Conservation (phyloP, 225 moss, liverwort and hornwort genomes). For the Physcomitrium patens region DNA sequence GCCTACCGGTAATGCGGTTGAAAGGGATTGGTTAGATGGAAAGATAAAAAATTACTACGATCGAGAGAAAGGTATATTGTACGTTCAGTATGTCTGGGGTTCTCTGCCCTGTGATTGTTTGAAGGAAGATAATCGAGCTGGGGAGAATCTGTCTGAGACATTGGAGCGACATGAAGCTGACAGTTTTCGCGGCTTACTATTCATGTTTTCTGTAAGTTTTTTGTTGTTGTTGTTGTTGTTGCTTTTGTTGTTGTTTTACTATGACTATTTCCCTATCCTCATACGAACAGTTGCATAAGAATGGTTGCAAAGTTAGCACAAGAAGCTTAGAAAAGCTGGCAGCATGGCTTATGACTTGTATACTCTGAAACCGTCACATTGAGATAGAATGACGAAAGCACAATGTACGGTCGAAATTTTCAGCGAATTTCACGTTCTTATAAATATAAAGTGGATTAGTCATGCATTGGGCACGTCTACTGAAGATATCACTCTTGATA, state of each 20-base stretch:
- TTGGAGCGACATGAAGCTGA: slow-evolving; percentile 86
- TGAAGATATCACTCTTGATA: not conserved
- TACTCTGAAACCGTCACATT: slow-evolving; percentile 36
- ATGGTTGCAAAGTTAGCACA: not conserved
- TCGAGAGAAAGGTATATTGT: slow-evolving; percentile 85
- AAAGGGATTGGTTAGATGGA: slow-evolving; percentile 61
- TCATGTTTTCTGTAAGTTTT: slow-evolving; percentile 99
- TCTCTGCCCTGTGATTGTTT: slow-evolving; percentile 61
- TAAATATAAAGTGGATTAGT: slow-evolving; percentile 8
- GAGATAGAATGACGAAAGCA: slow-evolving; percentile 10
- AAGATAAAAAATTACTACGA: slow-evolving; percentile 88
- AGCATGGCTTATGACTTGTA: slow-evolving; percentile 17
- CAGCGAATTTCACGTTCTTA: slow-evolving; percentile 9
- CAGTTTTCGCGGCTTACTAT: slow-evolving; percentile 88
- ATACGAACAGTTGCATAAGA: too few species aligned
- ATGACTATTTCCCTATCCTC: too few species aligned
- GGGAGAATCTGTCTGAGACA: slow-evolving; percentile 54
- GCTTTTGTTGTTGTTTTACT: too few species aligned
- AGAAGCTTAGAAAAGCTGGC: not conserved
- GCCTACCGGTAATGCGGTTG: slow-evolving; percentile 39
- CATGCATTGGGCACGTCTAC: slow-evolving; percentile 9
- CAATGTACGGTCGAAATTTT: slow-evolving; percentile 1
- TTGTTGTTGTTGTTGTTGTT: not conserved
- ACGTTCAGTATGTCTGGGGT: slow-evolving; percentile 89
- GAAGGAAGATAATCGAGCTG: slow-evolving; percentile 50